A percentile compares a stretch with the other conserved stretches of the same genome.
These are phyloP conservation scores for Fusarium nurragi DNA, from an alignment of 2,329 filamentous ascomycete species.

Conservation along the genomic window DNA sequence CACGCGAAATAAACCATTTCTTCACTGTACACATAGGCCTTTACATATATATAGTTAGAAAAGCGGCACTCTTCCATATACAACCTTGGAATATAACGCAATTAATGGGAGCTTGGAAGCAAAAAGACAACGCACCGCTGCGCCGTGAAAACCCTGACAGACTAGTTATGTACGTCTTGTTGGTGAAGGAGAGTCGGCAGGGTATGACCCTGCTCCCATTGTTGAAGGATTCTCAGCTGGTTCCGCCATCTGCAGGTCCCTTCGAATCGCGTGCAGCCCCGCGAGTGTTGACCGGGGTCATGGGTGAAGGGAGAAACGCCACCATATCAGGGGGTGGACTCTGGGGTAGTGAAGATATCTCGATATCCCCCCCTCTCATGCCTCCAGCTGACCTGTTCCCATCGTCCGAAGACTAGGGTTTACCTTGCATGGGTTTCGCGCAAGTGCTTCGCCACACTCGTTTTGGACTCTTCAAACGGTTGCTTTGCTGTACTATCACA, in stretches of 20 bases:
- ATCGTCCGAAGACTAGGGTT: background rate
- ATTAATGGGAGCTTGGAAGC: conserved; percentile 4
- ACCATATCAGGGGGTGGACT: conserved; percentile 9
- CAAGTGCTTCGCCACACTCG: background rate
- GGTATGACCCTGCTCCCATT: background rate
- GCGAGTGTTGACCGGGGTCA: conserved; percentile 23
- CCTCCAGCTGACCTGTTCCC: conserved; percentile 1
- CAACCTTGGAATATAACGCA: conserved; percentile 8
- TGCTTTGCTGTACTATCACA: background rate
- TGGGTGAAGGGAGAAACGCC: conserved; percentile 25
- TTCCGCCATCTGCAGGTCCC: background rate
- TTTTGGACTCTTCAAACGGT: background rate
- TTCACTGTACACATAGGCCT: conserved; percentile 4
- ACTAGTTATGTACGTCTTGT: background rate
- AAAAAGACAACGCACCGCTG: background rate
- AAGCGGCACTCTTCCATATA: background rate
- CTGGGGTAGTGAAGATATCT: conserved; percentile 13
- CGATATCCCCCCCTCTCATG: too few relatives aligned
- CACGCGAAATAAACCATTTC: conserved; percentile 24
- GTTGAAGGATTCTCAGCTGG: background rate
- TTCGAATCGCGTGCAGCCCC: conserved; percentile 12
- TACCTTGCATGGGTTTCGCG: background rate
- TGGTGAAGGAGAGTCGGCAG: background rate
- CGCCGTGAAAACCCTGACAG: conserved; percentile 7
- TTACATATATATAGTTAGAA: conserved; percentile 27